A percentile compares a stretch with the other conserved stretches of the same genome.
Evolutionary conservation across 140 eudicot genomes (phyloP).

Genomic region (Stevia rebaudiana): DNA sequence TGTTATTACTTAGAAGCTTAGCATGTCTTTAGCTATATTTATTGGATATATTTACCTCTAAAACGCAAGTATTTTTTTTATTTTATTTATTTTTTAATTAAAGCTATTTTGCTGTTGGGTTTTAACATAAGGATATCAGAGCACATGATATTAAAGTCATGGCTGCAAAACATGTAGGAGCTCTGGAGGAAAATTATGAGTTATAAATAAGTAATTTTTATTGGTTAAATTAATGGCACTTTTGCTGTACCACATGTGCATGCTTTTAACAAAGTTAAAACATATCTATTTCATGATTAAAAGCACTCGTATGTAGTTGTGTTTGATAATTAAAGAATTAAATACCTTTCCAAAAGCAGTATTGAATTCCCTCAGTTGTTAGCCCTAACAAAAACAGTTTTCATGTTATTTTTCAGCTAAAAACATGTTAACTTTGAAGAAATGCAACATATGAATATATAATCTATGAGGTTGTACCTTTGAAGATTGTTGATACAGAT

Average conservation of each 20-base stretch:
- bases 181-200: not conserved
- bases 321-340: not conserved
- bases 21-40: not conserved
- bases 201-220: not conserved
- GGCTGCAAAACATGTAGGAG: not conserved
- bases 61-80: not conserved
- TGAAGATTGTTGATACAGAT: constrained; percentile 69
- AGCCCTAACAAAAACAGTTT: constrained; percentile 45
- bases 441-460: not conserved
- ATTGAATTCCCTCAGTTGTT: constrained; percentile 63
- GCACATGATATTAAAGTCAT: not conserved
- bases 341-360: constrained; percentile 93
- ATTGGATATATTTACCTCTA: not conserved
- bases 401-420: constrained; percentile 11
- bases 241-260: not conserved
- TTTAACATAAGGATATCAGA: not conserved
- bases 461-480: constrained; percentile 41
- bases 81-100: too few species aligned
- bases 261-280: not conserved
- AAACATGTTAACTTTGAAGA: not conserved
- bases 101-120: not conserved
- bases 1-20: not conserved
- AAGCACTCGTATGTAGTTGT: not conserved
- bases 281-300: not conserved
- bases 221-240: not conserved